Percentiles rank a stretch among this genome's conserved stretches.
Conservation (phyloP, 1,284 basidiomycete species). For the Leccinum subspadiceum region DNA sequence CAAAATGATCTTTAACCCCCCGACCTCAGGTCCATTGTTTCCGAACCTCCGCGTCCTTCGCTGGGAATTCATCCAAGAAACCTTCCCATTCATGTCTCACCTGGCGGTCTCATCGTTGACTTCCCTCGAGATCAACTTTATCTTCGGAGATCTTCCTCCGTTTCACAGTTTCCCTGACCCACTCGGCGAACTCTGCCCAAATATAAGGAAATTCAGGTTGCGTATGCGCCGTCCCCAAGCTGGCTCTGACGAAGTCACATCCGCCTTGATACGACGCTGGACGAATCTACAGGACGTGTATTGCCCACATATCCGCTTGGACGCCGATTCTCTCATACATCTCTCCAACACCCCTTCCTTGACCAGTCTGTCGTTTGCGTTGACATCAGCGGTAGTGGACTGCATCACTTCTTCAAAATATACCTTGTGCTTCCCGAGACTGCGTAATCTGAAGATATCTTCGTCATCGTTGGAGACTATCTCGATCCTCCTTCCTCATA, state of each 20-base stretch:
- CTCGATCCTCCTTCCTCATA: slow-evolving; percentile 5
- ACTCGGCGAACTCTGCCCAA: slow-evolving; percentile 19
- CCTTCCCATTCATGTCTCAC: slow-evolving; percentile 19
- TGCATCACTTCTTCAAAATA: slow-evolving; percentile 2
- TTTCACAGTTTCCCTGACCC: slow-evolving; percentile 20
- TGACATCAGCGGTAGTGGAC: slow-evolving; percentile 1
- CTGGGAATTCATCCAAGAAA: slow-evolving; percentile 21
- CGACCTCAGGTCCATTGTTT: slow-evolving; percentile 19
- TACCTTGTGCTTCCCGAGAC: slow-evolving; percentile 11
- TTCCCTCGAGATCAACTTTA: slow-evolving; percentile 21
- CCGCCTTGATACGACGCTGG: slow-evolving; percentile 16
- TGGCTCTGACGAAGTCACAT: slow-evolving; percentile 11
- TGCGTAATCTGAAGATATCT: slow-evolving; percentile 14
- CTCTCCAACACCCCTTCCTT: slow-evolving; percentile 15
- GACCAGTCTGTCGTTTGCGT: slow-evolving; percentile 13
- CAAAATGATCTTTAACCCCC: slow-evolving; percentile 16
- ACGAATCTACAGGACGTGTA: slow-evolving; percentile 16
- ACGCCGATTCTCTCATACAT: slow-evolving; percentile 16
- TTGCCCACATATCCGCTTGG: slow-evolving; percentile 15
- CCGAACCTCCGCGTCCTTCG: slow-evolving; percentile 22
- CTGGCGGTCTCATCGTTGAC: slow-evolving; percentile 18
- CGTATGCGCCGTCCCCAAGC: slow-evolving; percentile 14
- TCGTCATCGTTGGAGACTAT: slow-evolving; percentile 11
- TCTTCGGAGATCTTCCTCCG: slow-evolving; percentile 16
- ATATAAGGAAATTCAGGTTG: slow-evolving; percentile 12